Conservation (phyloP, 108 stramenopile species). For the Chaetoceros tenuissimus region DNA sequence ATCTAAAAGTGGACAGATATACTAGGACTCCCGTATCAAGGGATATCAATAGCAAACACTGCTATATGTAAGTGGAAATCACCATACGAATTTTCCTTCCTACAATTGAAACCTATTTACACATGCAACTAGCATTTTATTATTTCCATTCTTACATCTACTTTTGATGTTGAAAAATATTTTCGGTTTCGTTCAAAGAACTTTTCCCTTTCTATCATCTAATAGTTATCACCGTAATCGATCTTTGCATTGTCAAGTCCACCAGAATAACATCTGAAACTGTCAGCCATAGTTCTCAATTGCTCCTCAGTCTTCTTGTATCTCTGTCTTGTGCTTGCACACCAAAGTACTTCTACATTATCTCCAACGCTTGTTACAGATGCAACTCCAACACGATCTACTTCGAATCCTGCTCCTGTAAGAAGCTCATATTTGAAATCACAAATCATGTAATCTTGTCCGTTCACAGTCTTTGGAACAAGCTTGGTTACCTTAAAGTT, state of each 20-base stretch:
- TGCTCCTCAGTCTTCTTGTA: conserved; percentile 70
- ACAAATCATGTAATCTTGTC: conserved; percentile 64
- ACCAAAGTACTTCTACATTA: conserved; percentile 79
- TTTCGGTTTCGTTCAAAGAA: too few species aligned
- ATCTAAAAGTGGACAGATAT: too few species aligned
- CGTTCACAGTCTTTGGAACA: conserved; percentile 40
- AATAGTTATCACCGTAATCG: not conserved
- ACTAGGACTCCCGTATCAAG: too few species aligned
- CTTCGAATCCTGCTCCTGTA: conserved; percentile 93
- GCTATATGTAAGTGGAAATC: too few species aligned
- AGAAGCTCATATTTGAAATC: conserved; percentile 93
- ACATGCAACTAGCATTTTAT: too few species aligned
- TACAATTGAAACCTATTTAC: too few species aligned
- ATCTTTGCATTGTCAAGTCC: conserved; percentile 44
- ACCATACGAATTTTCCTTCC: too few species aligned
- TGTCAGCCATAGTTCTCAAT: conserved; percentile 53
- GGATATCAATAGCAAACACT: too few species aligned
- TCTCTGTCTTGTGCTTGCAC: conserved; percentile 56
- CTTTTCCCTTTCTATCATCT: too few species aligned
- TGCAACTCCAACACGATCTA: conserved; percentile 86
- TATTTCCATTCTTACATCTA: too few species aligned
- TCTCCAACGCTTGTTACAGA: conserved; percentile 72
- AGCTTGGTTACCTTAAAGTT: conserved; percentile 87
- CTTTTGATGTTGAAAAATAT: too few species aligned
- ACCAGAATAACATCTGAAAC: conserved; percentile 75